A percentile compares a stretch with the other conserved stretches of the same genome.
Evolutionary conservation across 352 stramenopile genomes (phyloP).

Genomic region (Phytophthora multivora): DNA sequence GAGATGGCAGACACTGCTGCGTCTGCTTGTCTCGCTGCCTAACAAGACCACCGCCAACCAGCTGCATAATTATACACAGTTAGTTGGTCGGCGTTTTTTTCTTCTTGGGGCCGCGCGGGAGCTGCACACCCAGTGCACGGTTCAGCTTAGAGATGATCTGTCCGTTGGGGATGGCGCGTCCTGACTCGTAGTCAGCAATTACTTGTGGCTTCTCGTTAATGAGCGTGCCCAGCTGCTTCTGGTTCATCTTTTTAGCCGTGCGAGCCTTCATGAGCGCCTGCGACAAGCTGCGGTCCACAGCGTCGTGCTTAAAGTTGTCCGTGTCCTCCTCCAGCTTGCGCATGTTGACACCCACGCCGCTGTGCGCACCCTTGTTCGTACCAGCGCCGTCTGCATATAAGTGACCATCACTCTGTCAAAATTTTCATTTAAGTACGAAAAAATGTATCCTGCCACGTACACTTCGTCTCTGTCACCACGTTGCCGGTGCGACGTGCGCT

Average conservation of each 20-base stretch:
- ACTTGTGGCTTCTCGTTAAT: slow-evolving; percentile 98
- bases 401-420: not conserved
- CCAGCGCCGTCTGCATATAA: slow-evolving; percentile 56
- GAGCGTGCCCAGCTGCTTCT: slow-evolving; percentile 96
- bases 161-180: slow-evolving; percentile 97
- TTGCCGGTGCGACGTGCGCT: slow-evolving; percentile 70
- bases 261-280: slow-evolving; percentile 96
- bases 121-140: slow-evolving; percentile 89
- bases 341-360: slow-evolving; percentile 76
- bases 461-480: slow-evolving; percentile 75
- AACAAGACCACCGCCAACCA: slow-evolving; percentile 23
- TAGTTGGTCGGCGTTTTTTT: slow-evolving; percentile 49
- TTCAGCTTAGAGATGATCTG: slow-evolving; percentile 98
- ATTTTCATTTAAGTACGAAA: not conserved
- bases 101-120: slow-evolving; percentile 83
- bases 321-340: slow-evolving; percentile 92
- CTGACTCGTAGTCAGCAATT: slow-evolving; percentile 97
- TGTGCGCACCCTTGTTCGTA: slow-evolving; percentile 90
- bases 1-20: slow-evolving; percentile 7
- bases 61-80: slow-evolving; percentile 23
- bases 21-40: slow-evolving; percentile 23
- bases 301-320: slow-evolving; percentile 90
- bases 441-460: slow-evolving; percentile 37
- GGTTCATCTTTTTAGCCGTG: slow-evolving; percentile 97
- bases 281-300: slow-evolving; percentile 85